Conservation (phyloP, 2,329 filamentous ascomycete species). For the Penicillium sp. region DNA sequence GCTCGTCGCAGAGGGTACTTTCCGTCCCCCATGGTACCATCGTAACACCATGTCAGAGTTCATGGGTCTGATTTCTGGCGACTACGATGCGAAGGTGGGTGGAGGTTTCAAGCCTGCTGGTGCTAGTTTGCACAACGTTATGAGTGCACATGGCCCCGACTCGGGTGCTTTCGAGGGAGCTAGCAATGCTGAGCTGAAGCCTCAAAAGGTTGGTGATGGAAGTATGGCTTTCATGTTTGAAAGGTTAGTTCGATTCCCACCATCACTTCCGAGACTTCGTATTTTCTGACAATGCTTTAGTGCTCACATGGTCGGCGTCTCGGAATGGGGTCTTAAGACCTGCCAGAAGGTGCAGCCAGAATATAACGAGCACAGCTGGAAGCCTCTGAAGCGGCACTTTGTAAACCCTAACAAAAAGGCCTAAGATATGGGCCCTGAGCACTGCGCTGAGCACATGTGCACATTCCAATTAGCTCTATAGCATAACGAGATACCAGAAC, state of each 20-base stretch:
- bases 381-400: slow-evolving; percentile 56
- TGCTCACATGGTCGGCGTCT: slow-evolving; percentile 61
- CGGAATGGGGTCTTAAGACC: slow-evolving; percentile 62
- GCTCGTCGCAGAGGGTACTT: slow-evolving; percentile 54
- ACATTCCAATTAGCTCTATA: not conserved
- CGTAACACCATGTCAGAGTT: slow-evolving; percentile 59
- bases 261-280: not conserved
- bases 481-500: not conserved
- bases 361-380: slow-evolving; percentile 79
- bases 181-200: slow-evolving; percentile 46
- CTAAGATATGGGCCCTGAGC: not conserved
- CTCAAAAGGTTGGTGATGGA: slow-evolving; percentile 50
- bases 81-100: slow-evolving; percentile 52
- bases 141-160: slow-evolving; percentile 60
- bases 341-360: slow-evolving; percentile 62
- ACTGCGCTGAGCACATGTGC: not conserved
- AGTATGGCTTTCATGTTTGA: slow-evolving; percentile 61
- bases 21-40: slow-evolving; percentile 56
- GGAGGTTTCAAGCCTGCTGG: slow-evolving; percentile 54
- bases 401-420: slow-evolving; percentile 41
- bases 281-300: slow-evolving; percentile 34
- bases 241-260: slow-evolving; percentile 28
- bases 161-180: slow-evolving; percentile 49
- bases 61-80: slow-evolving; percentile 55
- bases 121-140: slow-evolving; percentile 60